A percentile compares a stretch with the other conserved stretches of the same genome.
These are phyloP conservation scores for Chaetomium olivaceum DNA, from an alignment of 2,329 filamentous ascomycete species.

Conservation along the genomic window DNA sequence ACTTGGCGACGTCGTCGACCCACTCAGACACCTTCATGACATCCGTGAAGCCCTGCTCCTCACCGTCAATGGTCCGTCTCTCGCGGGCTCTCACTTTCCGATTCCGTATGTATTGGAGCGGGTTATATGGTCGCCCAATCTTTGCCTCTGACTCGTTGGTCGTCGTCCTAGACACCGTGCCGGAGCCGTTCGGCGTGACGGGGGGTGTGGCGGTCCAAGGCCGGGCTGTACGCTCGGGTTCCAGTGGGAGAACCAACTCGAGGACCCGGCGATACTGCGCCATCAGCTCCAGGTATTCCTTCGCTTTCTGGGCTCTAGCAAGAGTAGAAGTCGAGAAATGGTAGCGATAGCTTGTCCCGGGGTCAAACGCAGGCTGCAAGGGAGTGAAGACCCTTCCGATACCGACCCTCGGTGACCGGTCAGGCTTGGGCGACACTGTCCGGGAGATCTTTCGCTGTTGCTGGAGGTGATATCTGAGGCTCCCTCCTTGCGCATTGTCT, in stretches of 20 bases:
- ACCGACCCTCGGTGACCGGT: constrained; percentile 45
- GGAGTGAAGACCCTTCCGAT: constrained; percentile 47
- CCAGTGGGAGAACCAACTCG: constrained; percentile 74
- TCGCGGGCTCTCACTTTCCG: constrained; percentile 80
- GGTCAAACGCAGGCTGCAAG: constrained; percentile 51
- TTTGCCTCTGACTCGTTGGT: constrained; percentile 38
- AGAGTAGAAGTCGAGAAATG: constrained; percentile 79
- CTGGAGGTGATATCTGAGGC: constrained; percentile 68
- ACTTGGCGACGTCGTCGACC: constrained; percentile 68
- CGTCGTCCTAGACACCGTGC: constrained; percentile 33
- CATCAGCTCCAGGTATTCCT: constrained; percentile 80
- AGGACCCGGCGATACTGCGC: constrained; percentile 80
- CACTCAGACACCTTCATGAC: constrained; percentile 70
- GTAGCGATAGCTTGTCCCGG: constrained; percentile 56
- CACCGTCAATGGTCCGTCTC: constrained; percentile 70
- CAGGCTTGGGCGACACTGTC: constrained; percentile 60
- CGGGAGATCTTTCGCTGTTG: constrained; percentile 66
- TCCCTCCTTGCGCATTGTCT: constrained; percentile 55
- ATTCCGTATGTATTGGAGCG: constrained; percentile 89
- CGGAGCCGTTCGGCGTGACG: constrained; percentile 41
- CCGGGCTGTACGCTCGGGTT: constrained; percentile 43
- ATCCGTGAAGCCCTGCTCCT: constrained; percentile 75
- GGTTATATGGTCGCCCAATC: constrained; percentile 78
- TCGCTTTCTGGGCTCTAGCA: constrained; percentile 79
- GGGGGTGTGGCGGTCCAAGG: constrained; percentile 46